A percentile compares a stretch with the other conserved stretches of the same genome.
Conservation (phyloP, 148 eudicot species). For the Spergularia bocconei region DNA sequence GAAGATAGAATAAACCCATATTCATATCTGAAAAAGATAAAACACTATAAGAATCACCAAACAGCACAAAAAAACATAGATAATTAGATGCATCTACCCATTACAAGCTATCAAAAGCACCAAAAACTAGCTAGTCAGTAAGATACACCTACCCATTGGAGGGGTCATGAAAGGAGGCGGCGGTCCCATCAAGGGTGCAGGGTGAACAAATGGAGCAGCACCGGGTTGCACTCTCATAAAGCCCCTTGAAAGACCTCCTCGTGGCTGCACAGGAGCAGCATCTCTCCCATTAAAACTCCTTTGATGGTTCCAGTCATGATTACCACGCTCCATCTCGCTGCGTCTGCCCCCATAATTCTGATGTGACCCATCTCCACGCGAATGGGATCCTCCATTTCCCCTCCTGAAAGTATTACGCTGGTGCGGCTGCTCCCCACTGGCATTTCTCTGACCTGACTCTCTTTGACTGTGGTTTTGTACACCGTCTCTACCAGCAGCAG, state of each 20-base stretch:
- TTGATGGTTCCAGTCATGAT: slow-evolving; percentile 63
- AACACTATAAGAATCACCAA: neutral
- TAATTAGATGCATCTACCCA: slow-evolving; percentile 40
- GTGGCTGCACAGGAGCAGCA: slow-evolving; percentile 42
- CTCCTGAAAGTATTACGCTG: slow-evolving; percentile 56
- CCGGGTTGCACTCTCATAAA: slow-evolving; percentile 40
- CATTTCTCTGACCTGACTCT: slow-evolving; percentile 50
- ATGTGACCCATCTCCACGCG: slow-evolving; percentile 78
- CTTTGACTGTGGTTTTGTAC: slow-evolving; percentile 35
- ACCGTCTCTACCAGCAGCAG: slow-evolving; percentile 45
- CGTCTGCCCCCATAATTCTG: slow-evolving; percentile 54
- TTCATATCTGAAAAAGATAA: slow-evolving; percentile 48
- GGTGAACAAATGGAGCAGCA: slow-evolving; percentile 41
- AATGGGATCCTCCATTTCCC: slow-evolving; percentile 51
- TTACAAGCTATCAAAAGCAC: slow-evolving; percentile 11
- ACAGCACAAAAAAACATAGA: too few species aligned
- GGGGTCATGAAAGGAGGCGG: slow-evolving; percentile 46
- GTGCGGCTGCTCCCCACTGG: slow-evolving; percentile 53
- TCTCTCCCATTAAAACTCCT: slow-evolving; percentile 64
- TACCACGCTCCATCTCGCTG: slow-evolving; percentile 59
- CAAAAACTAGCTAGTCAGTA: neutral
- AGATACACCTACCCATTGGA: slow-evolving; percentile 46
- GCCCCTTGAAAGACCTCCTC: slow-evolving; percentile 48
- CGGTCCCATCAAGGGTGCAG: slow-evolving; percentile 42
- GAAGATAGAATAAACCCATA: slow-evolving; percentile 33